Base-by-base conservation (phyloP, 2,329 filamentous ascomycete species). In the Eutypella sp. region DNA sequence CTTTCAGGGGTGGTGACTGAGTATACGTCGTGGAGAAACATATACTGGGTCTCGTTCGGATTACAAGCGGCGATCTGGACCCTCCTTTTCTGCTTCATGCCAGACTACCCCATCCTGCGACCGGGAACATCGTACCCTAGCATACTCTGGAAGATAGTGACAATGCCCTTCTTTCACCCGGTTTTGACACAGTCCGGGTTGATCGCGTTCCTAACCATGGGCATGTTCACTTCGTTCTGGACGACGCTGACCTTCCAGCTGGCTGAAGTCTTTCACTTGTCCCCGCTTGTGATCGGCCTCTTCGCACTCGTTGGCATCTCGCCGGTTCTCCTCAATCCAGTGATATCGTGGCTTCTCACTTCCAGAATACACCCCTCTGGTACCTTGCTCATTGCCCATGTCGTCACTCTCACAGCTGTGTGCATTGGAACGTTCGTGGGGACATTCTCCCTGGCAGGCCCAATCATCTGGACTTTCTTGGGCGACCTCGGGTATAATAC, bases 31-130 rank as follows among this genome's bases (percentile, higher is more conserved):
- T 93, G 89, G 89, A 75, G 88, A 20, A 80, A 79, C 47, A 81
- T 92, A 7, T 93, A 90, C 69, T 92, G 86, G 85, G 71, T 91
- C 49, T 78, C 85, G 0, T 77, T 91, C 5, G 87, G 74, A 0
- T 69, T 87, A 0, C 88, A 93, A 64, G 84, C 80, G 56, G 58
- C 80, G 8, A 82, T 92, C 50, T 76, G 84, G 46, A 52, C 70
- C 6, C 66, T 84, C 0, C 75, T 92, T 5, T 91, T 79, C 70
- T 61, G 82, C 38, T 87, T 82, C 64, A 85, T 93, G 83, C 87
- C 87, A 0, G 86, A 91, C 61, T 93, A 93, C 54, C 89, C 87
- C 0, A 76, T 79, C 2, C 85, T 85, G 4, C 91, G 90, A 58
- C 81, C 80, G 0, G 79, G 80, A 0, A 64, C 85, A 13, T 79